Evolutionary conservation across 305 asterid genomes (phyloP).

Genomic region (Ajuga reptans): DNA sequence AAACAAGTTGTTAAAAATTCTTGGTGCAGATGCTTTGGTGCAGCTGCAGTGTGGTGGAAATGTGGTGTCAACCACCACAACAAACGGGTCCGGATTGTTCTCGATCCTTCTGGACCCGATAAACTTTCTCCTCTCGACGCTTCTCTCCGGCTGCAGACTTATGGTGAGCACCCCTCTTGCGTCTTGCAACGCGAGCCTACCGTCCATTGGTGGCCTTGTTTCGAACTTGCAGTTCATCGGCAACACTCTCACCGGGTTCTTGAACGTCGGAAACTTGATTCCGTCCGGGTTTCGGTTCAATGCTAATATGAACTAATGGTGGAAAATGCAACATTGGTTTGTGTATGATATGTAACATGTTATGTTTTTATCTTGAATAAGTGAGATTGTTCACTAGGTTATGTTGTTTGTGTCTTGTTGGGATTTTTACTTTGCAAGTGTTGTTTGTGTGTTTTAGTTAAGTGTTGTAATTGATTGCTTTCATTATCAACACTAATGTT

Average conservation of each 20-base stretch:
- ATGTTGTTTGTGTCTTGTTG: neutral
- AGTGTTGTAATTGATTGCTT: neutral
- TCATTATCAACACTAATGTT: neutral
- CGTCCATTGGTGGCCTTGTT: constrained; percentile 31
- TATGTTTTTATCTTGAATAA: neutral
- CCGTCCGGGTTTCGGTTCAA: constrained; percentile 31
- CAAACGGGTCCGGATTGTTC: constrained; percentile 35
- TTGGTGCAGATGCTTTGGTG: constrained; percentile 40
- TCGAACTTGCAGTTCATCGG: constrained; percentile 37
- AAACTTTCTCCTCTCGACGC: constrained; percentile 20
- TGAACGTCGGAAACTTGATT: constrained; percentile 27
- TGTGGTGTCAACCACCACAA: constrained; percentile 33
- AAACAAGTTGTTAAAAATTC: no score
- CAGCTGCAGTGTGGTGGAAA: constrained; percentile 45
- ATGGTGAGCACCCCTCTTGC: constrained; percentile 42
- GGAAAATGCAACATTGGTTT: neutral
- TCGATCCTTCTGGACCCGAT: constrained; percentile 37
- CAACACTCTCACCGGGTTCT: constrained; percentile 24
- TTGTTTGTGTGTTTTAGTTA: neutral
- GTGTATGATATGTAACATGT: neutral
- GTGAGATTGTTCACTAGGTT: constrained; percentile 7
- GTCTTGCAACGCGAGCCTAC: constrained; percentile 36
- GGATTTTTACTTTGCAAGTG: neutral
- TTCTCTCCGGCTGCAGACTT: constrained; percentile 33
- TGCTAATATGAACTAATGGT: constrained; percentile 21